Base-by-base conservation (phyloP, 2,329 filamentous ascomycete species). In the Epichloe hybrida region DNA sequence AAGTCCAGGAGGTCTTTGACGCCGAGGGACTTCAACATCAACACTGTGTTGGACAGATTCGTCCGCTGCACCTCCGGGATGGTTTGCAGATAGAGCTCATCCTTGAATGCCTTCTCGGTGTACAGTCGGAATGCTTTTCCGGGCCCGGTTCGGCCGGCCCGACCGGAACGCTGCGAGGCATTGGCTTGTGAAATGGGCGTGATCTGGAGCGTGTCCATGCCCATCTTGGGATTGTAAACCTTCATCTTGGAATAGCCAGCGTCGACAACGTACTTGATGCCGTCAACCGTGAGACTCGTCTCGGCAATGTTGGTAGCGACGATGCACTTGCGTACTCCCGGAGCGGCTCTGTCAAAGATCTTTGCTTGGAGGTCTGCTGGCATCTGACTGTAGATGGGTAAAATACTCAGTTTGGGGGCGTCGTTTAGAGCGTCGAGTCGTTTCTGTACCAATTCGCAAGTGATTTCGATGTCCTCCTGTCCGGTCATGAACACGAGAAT, bases 361-460 rank as follows among this genome's bases (percentile, higher is more conserved):
- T 94, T 97, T 53, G 93, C 88, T 67, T 98, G 94, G 37, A 98
- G 72, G 66, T 98, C 94, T 37, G 93, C 93, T 2, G 93, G 94
- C 93, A 98, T 96, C 67, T 98, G 93, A 75, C 89, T 96, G 79
- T 98, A 98, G 50, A 98, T 97, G 0, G 94, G 94, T 31, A 98
- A 70, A 50, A 98, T 95, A 64, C 87, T 91, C 52, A 98, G 79
- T 63, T 95, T 91, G 1, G 93, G 90, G 1, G 93, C 91, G 60
- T 98, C 90, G 55, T 96, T 97, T 35, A 98, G 77, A 34, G 91
- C 79, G 56, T 88, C 84, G 15, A 98, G 73, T 42, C 93, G 78
- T 64, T 96, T 91, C 50, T 88, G 87, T 3, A 97, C 78, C 20
- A 97, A 73, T 62, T 98, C 93, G 64, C 93, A 98, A 0, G 94